phyloP scores from a whole-genome alignment of 1,284 basidiomycete genomes.

The Trichosporon coremiiforme region DNA sequence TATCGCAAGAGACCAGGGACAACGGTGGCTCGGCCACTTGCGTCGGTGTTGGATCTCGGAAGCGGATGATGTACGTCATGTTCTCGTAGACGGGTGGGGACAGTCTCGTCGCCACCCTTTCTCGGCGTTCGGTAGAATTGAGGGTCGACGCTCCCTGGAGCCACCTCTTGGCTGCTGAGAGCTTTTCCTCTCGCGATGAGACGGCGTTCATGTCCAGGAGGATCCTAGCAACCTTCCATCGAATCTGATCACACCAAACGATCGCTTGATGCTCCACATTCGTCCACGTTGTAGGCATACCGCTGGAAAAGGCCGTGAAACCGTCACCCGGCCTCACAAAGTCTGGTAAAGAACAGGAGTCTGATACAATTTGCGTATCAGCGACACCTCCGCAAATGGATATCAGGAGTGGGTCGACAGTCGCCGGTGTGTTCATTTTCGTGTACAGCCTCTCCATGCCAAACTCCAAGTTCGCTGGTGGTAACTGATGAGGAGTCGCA shows the following conservation, averaged over 20 bases:
- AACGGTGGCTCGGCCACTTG: conserved; percentile 3
- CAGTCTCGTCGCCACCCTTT: no score
- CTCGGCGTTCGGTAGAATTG: no score
- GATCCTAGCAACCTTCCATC: conserved; percentile 79
- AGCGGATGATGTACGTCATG: conserved; percentile 34
- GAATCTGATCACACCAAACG: conserved; percentile 98
- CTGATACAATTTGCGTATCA: conserved; percentile 90
- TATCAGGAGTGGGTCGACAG: conserved; percentile 66
- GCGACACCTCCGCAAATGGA: conserved; percentile 90
- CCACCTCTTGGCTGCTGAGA: conserved; percentile 28
- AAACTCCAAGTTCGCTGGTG: conserved; percentile 74
- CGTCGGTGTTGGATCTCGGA: not conserved
- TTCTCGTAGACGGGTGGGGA: not conserved
- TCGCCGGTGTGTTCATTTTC: conserved; percentile 53
- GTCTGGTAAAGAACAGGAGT: conserved; percentile 70
- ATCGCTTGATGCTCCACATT: conserved; percentile 94
- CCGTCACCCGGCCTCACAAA: conserved; percentile 57
- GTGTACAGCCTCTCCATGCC: conserved; percentile 78
- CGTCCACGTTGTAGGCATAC: conserved; percentile 87
- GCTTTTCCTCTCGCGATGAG: conserved; percentile 16
- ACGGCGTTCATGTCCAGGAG: conserved; percentile 67
- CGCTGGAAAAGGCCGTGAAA: conserved; percentile 80
- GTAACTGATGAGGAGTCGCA: conserved; percentile 86
- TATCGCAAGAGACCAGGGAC: conserved; percentile 22
- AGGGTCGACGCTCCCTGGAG: conserved; percentile 14